Evolutionary conservation across 352 stramenopile genomes (phyloP), one percentile per base, ranked within the genome.

Genomic region (Phytophthora fragariae): DNA sequence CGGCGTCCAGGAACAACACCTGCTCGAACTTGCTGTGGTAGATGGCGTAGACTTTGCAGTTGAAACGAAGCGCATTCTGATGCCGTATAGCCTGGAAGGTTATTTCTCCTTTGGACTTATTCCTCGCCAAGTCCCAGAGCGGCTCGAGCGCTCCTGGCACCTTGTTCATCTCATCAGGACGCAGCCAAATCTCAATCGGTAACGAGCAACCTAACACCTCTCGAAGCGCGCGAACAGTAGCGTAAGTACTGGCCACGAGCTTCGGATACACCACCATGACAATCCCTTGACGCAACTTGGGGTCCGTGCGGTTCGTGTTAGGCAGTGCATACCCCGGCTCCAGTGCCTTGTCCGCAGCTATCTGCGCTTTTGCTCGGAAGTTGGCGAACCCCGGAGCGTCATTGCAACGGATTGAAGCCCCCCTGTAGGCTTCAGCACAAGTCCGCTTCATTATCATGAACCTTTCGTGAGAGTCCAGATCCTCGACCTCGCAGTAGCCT

Each of bases 121-220:
- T 64, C 15, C 65, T 49, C 1, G 66, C 41, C 5, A 89, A 62
- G 5, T 62, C 24, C 10, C 73, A 39, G 0, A 88, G 56, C 2
- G 58, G 46, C 3, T 76, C 58, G 7, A 78, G 52, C 19, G 56
- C 37, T 41, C 58, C 41, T n/a, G 71, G 50, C n/a, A 58, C 71
- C 5, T 65, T 50, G 17, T 68, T 65, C 64, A 86, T 72, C 50
- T 90, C 82, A 27, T 80, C 66, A 4, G 55, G 56, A 11, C 75
- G 62, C 53, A 82, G 82, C 84, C 84, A 91, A 19, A 91, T 68
- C 46, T 91, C 84, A 21, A 90, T 78, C 7, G 82, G 84, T 35
- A 91, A 46, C 11, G 29, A 37, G 59, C 80, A 91, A n/a, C 63
- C 57, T 21, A 81, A 53, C 5, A 65, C 59, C 1, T 84, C 24